Base-by-base conservation (phyloP, 257 asterid species). In the Lantana camara region DNA sequence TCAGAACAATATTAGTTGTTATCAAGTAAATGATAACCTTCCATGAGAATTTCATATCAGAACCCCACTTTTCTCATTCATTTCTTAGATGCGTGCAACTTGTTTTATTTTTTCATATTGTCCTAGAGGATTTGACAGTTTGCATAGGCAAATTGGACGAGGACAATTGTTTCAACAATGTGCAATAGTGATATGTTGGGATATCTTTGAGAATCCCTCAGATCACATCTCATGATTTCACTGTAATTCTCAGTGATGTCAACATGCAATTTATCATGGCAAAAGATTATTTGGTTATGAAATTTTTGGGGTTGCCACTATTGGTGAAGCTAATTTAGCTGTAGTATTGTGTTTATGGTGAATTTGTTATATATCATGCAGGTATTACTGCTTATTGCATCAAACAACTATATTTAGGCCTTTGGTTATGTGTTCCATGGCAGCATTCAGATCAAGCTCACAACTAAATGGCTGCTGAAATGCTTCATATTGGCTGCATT, bases 321-420 rank as follows among this genome's bases (percentile, higher is more conserved):
- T 11, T 44, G 49, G 17, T 53, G 42, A 21, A 27, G 32, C 52
- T 49, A 64, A 54, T 44, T 11, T 13, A 29, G 42, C 35, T 41
- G 60, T 21, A 71, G 61, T 7, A 37, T 52, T 23, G 32, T 38
- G 42, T 23, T 64, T 50, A 21, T 50, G 35, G 56, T 63, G 66
- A 60, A 52, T 1, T 20, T 13, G 63, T 27, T 9, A 57, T 58
- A 52, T 14, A 15, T 11, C 47, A 54, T 70, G 40, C 16, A 0
- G n/a, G 46, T 30, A 30, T 55, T 22, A 24, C 46, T 32, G 30
- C 49, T 27, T 27, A 21, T 55, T 55, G 38, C 60, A 54, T 15
- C 15, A 1, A 1, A 3, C 40, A 1, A 3, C 40, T 53, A 29
- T 61, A 21, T 40, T 40, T 37, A 46, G 34, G 44, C 57, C 32